Base-by-base conservation (phyloP, 495 filamentous ascomycete species). In the Podospora pseudocomata region DNA sequence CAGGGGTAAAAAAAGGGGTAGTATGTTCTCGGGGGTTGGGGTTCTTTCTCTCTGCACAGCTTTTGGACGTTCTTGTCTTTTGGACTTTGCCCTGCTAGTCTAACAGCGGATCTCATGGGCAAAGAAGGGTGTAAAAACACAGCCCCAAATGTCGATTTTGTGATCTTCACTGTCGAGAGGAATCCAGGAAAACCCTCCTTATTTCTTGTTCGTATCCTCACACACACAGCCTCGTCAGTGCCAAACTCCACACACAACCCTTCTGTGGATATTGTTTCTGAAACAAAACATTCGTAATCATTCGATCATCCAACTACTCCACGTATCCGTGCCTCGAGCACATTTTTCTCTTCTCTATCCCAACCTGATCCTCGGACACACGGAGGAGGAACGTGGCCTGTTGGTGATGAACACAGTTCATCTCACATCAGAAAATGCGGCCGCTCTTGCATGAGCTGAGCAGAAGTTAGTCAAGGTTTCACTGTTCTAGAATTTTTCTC, bases 11-110 rank as follows among this genome's bases (percentile, higher is more conserved):
- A 23, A 71, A 60, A 65, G 30, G 63, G 39, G 68, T 16, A 55
- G 23, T 15, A 74, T 86, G 72, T 80, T 92, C 93, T 95, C 1
- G 23, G 77, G 98, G 96, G 71, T 98, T 98, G 39, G 96, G 96
- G 85, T 98, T 23, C 23, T 23, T 23, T 23, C 23, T 95, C 76
- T 97, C 98, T 73, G 39, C 39, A 11, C 2, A 16, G 1, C 15
- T 6, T 49, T 49, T 49, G 39, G 39, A 32, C 30, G 7, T 49
- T 49, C 39, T 6, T 49, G 1, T 11, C 39, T 49, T 11, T 49
- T 2, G 39, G 39, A 2, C 9, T 49, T 49, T 49, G 39, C 13
- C 39, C 39, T 16, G 39, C 7, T 5, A 23, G 34, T 39, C 5
- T 6, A 11, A 49, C 39, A 13, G 5, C 7, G 13, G 7, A 49